phyloP scores from a whole-genome alignment of 345 rosid species.

The Brassica cretica region DNA sequence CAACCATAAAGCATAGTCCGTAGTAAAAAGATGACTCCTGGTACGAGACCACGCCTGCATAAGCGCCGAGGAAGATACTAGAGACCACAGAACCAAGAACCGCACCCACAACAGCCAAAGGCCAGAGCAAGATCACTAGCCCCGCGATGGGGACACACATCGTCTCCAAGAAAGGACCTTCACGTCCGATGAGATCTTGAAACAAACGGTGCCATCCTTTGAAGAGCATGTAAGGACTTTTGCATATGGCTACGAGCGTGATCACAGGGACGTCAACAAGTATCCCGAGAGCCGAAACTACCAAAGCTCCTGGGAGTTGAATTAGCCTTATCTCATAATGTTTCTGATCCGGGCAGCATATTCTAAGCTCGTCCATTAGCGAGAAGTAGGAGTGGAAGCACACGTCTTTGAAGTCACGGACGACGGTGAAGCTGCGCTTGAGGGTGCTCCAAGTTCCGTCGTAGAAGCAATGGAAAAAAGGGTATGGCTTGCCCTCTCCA shows the following conservation, averaged over 20 bases:
- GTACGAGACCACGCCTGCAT: constrained; percentile 80
- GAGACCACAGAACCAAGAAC: constrained; percentile 73
- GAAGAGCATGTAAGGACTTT: constrained; percentile 90
- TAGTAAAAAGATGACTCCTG: constrained; percentile 92
- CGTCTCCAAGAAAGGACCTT: constrained; percentile 98
- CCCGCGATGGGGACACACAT: constrained; percentile 98
- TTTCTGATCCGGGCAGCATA: constrained; percentile 52
- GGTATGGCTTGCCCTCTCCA: constrained; percentile 77
- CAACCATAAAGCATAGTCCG: constrained; percentile 78
- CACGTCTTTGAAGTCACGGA: constrained; percentile 75
- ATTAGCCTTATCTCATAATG: constrained; percentile 68
- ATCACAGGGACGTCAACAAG: constrained; percentile 66
- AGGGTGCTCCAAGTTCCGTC: constrained; percentile 85
- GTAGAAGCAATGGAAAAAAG: constrained; percentile 66
- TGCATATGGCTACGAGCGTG: constrained; percentile 72
- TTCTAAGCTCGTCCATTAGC: constrained; percentile 67
- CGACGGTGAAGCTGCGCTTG: constrained; percentile 58
- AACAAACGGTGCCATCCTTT: constrained; percentile 95
- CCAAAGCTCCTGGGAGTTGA: constrained; percentile 69
- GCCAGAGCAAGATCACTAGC: constrained; percentile 93
- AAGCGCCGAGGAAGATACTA: constrained; percentile 84
- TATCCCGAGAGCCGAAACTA: constrained; percentile 66
- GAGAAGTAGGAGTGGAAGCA: constrained; percentile 78
- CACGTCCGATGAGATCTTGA: constrained; percentile 90
- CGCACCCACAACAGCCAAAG: constrained; percentile 88